Conservation (phyloP, 1,139 yeast species). For the Geotrichum cucujoidarum region DNA sequence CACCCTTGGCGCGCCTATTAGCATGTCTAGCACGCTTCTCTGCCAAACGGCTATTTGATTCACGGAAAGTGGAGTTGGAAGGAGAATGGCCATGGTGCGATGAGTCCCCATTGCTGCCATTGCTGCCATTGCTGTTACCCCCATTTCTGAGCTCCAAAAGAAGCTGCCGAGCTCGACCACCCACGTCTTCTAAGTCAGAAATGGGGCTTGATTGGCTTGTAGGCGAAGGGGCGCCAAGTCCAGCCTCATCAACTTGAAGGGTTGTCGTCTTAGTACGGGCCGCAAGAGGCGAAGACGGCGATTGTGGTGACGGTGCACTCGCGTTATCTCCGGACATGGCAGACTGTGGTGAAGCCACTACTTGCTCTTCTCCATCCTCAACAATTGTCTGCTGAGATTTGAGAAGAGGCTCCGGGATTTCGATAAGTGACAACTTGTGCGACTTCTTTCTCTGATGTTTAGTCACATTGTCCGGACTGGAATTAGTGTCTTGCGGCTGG, state of each 20-base stretch:
- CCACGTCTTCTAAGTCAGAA: conserved; percentile 45
- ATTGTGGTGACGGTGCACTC: neutral
- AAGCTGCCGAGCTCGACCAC: conserved; percentile 56
- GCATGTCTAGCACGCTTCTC: conserved; percentile 21
- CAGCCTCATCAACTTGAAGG: neutral
- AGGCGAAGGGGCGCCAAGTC: neutral
- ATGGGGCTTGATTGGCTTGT: conserved; percentile 33
- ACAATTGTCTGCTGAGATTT: neutral
- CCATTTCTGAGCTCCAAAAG: conserved; percentile 53
- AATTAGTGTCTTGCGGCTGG: conserved; percentile 8
- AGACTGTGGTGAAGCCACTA: neutral
- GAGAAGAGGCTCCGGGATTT: conserved; percentile 2
- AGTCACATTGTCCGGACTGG: neutral
- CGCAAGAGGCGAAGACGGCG: neutral
- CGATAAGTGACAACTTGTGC: conserved; percentile 1
- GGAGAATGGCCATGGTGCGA: neutral
- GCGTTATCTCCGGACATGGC: neutral
- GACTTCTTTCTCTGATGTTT: neutral
- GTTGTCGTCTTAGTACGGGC: neutral
- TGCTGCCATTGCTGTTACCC: conserved; percentile 20
- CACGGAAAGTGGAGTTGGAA: neutral
- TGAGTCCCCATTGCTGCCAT: too few relatives aligned
- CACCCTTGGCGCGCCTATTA: conserved; percentile 9
- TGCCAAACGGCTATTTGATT: conserved; percentile 14
- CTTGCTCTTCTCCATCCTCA: neutral